Evolutionary conservation across 202 grass and related monocot genomes (phyloP), one percentile per base, ranked within the genome.

Genomic region (Musa balbisiana): DNA sequence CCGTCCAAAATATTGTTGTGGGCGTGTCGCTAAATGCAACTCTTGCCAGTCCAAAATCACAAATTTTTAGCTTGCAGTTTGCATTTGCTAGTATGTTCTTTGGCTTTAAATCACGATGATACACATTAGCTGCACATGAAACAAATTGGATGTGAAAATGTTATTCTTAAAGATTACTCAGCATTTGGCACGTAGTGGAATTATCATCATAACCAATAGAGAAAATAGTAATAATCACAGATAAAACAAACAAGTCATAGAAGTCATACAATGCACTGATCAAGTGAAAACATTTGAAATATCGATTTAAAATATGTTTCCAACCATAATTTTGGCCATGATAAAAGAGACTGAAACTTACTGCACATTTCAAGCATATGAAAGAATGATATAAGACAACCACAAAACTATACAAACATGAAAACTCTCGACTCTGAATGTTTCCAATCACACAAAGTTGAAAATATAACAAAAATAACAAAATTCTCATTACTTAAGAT

Each of bases 1-100:
- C 95, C 85, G 91, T 95, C 95, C 95, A 99, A 83, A 94, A 99
- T 80, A 93, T 82, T 52, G 94, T 92, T 71, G 85, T 92, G 23
- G 91, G 91, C 65, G 91, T 80, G 52, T 95, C 95, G 77, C 83
- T 92, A 74, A 99, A 99, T 17, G 95, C 91, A 82, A 95, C 95
- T 77, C 95, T 94, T 77, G 95, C 91, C 74, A 98, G 71, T 69
- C 95, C 95, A 85, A 98, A 94, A 84, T 98, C 95, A 80, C 95
- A 98, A 82, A 94, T 94, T 83, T 99, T 99, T 29, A 98, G 91
- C 77, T 98, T 98, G 83, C 95, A 98, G 74, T 98, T 94, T 29
- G 91, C 87, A 83, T 98, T 98, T 78, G 95, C 95, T 78, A 98
- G 81, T 87, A 98, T 98, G 84, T 98, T 98, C 78, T 94, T 98